Percentiles rank a stretch among this genome's conserved stretches.
Conservation (phyloP, 2,329 filamentous ascomycete species). For the Teratosphaeria gauchensis region DNA sequence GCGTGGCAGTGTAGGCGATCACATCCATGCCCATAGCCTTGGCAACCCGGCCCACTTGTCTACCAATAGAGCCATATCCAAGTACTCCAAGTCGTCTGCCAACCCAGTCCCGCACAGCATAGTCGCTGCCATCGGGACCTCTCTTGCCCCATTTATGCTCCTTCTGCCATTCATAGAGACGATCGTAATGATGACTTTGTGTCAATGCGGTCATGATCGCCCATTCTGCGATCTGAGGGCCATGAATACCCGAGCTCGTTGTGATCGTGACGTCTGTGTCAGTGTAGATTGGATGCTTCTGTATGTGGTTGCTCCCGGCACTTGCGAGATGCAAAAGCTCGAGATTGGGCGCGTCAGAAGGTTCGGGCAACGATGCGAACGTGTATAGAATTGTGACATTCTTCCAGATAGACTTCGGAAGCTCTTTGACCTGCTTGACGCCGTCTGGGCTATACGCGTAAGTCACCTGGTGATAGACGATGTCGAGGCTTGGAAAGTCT, state of each 20-base stretch:
- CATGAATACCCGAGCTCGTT: constrained; percentile 48
- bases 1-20: constrained; percentile 63
- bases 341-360: constrained; percentile 29
- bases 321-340: constrained; percentile 48
- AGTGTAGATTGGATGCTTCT: constrained; percentile 44
- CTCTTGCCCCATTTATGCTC: constrained; percentile 42
- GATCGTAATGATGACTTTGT: constrained; percentile 45
- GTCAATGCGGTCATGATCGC: constrained; percentile 52
- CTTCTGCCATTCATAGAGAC: constrained; percentile 49
- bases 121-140: constrained; percentile 19
- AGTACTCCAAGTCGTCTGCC: constrained; percentile 50
- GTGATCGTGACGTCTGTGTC: constrained; percentile 45
- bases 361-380: constrained; percentile 35
- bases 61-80: constrained; percentile 53
- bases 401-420: constrained; percentile 29
- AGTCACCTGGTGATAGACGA: constrained; percentile 30
- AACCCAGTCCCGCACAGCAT: constrained; percentile 43
- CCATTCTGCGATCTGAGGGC: constrained; percentile 59
- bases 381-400: constrained; percentile 41
- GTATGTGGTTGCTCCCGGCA: constrained; percentile 48
- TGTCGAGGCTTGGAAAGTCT: constrained; percentile 37
- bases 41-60: constrained; percentile 38
- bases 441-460: constrained; percentile 10
- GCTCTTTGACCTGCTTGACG: background rate
- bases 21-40: constrained; percentile 54